Evolutionary conservation across 441 rosid genomes (phyloP), one percentile per base, ranked within the genome.

Genomic region (Erodium texanum): DNA sequence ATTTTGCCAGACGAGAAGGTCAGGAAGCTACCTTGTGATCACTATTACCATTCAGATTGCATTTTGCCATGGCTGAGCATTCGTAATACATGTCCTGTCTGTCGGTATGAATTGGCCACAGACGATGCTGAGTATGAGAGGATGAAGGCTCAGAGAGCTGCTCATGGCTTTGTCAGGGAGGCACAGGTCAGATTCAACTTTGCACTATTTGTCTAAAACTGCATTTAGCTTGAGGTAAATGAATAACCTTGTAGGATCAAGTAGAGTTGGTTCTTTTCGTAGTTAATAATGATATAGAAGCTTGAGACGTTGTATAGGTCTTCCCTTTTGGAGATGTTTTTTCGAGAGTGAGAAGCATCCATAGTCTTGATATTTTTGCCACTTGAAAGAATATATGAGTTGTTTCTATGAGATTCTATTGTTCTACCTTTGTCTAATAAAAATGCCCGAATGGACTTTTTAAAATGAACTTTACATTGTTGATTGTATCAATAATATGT

Each of bases 1-100:
- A 50, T 74, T 19, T 63, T 29, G 64, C 11, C 23, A 0, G 71
- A 66, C 0, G 77, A 73, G 63, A 73, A 70, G 52, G 74, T 70
- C 41, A 66, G 66, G 69, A 70, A 24, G 71, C 41, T 74, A 24
- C 77, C 77, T 36, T 74, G 77, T 67, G 52, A 63, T 8, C 77
- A 74, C 71, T 74, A 66, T 50, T 74, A 74, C 62, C 77, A 74
- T n/a, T 67, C 56, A 27, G 77, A 74, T 4, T 74, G 77, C 64
- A 74, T 74, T 7, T 23, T 74, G 66, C 77, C 77, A 0, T 74
- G 77, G 77, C 65, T 74, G 65, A 69, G 61, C 5, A 74, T 74
- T 11, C 63, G 74, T 34, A 74, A 74, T 64, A 65, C 77, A 0
- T 74, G 77, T 63, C 77, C 77, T 0, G 52, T 74, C 24, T 74